Conservation (phyloP, 331 rosid genomes). For the Acacia pycnantha region DNA sequence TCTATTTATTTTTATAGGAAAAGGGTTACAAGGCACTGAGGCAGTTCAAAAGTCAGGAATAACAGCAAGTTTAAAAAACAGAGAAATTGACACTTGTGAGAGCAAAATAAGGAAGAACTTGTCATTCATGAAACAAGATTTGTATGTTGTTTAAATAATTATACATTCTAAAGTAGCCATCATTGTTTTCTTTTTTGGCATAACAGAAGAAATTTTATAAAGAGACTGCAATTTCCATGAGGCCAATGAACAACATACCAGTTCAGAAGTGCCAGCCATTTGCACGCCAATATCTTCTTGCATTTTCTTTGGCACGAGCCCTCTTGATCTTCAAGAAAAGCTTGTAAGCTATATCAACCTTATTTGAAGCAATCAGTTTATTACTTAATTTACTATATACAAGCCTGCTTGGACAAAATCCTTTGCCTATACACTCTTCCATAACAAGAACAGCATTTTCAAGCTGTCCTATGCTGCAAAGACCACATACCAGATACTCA, state of each 20-base stretch:
- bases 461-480: slow-evolving; percentile 78
- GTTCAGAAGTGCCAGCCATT: slow-evolving; percentile 87
- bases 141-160: background rate
- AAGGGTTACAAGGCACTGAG: background rate
- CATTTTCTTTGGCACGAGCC: slow-evolving; percentile 63
- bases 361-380: slow-evolving; percentile 57
- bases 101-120: background rate
- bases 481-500: slow-evolving; percentile 70
- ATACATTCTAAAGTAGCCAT: background rate
- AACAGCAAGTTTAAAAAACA: too few relatives aligned
- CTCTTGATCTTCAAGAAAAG: slow-evolving; percentile 66
- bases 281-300: slow-evolving; percentile 69
- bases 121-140: background rate
- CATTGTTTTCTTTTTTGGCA: background rate
- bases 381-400: slow-evolving; percentile 69
- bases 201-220: background rate
- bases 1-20: background rate
- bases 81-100: too few relatives aligned
- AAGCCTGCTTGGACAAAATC: slow-evolving; percentile 80
- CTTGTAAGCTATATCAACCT: slow-evolving; percentile 65
- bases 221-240: background rate
- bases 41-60: too few relatives aligned
- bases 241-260: background rate
- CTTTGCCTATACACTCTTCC: slow-evolving; percentile 79
- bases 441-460: slow-evolving; percentile 87